Evolutionary conservation across 108 stramenopile genomes (phyloP).

Genomic region (Parmales sp.): DNA sequence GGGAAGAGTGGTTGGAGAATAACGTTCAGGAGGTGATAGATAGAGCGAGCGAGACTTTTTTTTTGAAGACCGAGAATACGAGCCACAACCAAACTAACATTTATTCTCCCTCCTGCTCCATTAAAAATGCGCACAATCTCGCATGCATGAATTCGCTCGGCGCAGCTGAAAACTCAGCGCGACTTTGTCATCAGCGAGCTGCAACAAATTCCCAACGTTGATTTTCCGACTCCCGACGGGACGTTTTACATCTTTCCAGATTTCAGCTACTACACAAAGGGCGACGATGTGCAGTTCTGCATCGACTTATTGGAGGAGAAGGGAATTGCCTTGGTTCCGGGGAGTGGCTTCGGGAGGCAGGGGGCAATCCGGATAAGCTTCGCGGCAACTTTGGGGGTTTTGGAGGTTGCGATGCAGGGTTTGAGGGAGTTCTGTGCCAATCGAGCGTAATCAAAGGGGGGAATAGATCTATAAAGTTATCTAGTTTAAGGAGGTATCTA

Average conservation of each 20-base stretch:
- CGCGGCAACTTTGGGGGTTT: constrained; percentile 83
- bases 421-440: constrained; percentile 41
- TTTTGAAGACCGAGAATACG: too few relatives aligned
- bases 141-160: too few relatives aligned
- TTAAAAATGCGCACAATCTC: too few relatives aligned
- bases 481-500: background rate
- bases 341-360: constrained; percentile 82
- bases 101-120: too few relatives aligned
- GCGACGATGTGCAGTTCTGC: constrained; percentile 73
- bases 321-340: constrained; percentile 86
- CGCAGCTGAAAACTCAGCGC: constrained; percentile 41
- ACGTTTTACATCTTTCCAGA: constrained; percentile 93
- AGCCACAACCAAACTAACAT: too few relatives aligned
- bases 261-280: constrained; percentile 61
- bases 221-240: constrained; percentile 63
- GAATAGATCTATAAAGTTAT: background rate
- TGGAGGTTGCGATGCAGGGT: constrained; percentile 64
- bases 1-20: constrained; percentile 51
- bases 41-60: too few relatives aligned
- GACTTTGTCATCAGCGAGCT: constrained; percentile 71
- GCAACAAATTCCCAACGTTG: constrained; percentile 51
- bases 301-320: constrained; percentile 68
- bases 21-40: constrained; percentile 59
- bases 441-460: background rate
- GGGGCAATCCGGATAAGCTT: constrained; percentile 83